These are phyloP conservation scores for Leptographium lundbergii DNA, from an alignment of 2,329 filamentous ascomycete species.

Conservation along the genomic window DNA sequence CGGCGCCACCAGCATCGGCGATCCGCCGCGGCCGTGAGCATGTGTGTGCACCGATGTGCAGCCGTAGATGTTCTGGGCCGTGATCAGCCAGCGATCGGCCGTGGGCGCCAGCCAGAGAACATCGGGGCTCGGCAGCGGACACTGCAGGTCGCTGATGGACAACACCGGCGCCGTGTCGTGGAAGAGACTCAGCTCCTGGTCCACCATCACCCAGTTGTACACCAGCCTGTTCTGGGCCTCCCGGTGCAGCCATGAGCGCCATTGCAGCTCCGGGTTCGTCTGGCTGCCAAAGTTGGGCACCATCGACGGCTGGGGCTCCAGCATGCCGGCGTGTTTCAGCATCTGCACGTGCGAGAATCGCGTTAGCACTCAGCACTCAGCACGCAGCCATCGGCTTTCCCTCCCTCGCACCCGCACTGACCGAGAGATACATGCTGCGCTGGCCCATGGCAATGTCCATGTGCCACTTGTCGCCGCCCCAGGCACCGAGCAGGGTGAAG, in stretches of 20 bases:
- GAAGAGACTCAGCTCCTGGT: conserved; percentile 58
- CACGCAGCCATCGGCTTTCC: too few relatives aligned
- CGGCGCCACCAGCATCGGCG: conserved; percentile 36
- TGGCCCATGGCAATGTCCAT: conserved; percentile 69
- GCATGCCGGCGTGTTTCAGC: conserved; percentile 55
- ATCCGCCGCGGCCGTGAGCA: conserved; percentile 27
- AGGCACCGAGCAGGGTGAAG: conserved; percentile 55
- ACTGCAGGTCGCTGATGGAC: conserved; percentile 50
- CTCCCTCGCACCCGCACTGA: conserved; percentile 19
- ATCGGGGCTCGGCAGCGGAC: conserved; percentile 50
- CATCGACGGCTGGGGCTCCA: conserved; percentile 38
- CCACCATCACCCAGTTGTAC: conserved; percentile 66
- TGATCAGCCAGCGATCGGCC: conserved; percentile 44
- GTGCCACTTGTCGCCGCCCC: conserved; percentile 67
- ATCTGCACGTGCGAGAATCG: conserved; percentile 28
- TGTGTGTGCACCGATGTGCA: conserved; percentile 18
- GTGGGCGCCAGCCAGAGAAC: conserved; percentile 49
- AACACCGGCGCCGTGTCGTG: conserved; percentile 51
- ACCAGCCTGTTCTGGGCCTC: conserved; percentile 54
- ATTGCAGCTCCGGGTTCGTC: conserved; percentile 35
- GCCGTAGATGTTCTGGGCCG: conserved; percentile 46
- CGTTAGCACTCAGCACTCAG: not conserved
- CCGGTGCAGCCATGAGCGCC: conserved; percentile 52
- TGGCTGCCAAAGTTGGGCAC: conserved; percentile 30
- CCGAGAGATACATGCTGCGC: conserved; percentile 57